Evolutionary conservation across 2,329 filamentous ascomycete genomes (phyloP).

Genomic region (Zarea fungicola): DNA sequence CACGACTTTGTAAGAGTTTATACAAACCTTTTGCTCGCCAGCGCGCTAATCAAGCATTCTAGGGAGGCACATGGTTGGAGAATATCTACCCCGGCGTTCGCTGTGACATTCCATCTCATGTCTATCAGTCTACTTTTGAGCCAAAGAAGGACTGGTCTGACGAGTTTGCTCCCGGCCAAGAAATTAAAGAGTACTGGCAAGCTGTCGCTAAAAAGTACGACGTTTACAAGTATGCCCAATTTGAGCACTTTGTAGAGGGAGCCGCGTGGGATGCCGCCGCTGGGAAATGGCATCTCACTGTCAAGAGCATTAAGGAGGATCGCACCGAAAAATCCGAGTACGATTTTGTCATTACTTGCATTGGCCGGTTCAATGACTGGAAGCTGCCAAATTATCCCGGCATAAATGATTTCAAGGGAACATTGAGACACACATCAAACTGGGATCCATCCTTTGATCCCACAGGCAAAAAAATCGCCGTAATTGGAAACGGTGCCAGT

Average conservation of each 20-base stretch:
- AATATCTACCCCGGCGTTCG: constrained; percentile 59
- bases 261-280: constrained; percentile 49
- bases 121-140: constrained; percentile 63
- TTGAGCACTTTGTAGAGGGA: constrained; percentile 50
- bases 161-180: constrained; percentile 59
- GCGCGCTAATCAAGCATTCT: background rate
- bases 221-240: constrained; percentile 53
- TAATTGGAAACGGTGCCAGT: constrained; percentile 48
- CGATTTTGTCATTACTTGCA: constrained; percentile 58
- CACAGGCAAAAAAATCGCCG: constrained; percentile 42
- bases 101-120: constrained; percentile 65
- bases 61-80: constrained; percentile 51
- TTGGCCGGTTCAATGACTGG: constrained; percentile 63
- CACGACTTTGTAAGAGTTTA: constrained; percentile 50
- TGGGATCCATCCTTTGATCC: constrained; percentile 51
- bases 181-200: constrained; percentile 66
- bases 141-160: constrained; percentile 66
- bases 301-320: constrained; percentile 13
- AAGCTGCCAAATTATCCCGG: constrained; percentile 57
- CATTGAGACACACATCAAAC: constrained; percentile 55
- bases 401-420: constrained; percentile 47
- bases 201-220: constrained; percentile 56
- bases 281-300: constrained; percentile 44
- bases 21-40: constrained; percentile 10
- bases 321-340: constrained; percentile 40